These are phyloP conservation scores for Candida dubliniensis DNA, from an alignment of 1,139 yeast species.

Conservation along the genomic window DNA sequence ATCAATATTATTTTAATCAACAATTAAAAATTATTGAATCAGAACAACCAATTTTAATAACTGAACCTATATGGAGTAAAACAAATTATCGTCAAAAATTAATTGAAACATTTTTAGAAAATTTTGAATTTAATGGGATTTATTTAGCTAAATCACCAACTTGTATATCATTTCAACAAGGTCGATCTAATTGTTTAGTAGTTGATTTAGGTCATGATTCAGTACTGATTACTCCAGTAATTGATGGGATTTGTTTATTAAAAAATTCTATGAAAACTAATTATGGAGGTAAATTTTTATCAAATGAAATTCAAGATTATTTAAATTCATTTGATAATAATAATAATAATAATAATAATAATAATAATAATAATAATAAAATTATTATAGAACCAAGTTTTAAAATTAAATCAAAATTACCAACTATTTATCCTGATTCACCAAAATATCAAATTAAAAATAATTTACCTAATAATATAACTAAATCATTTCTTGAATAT, in stretches of 20 bases:
- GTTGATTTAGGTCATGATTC: conserved; percentile 91
- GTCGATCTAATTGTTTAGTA: conserved; percentile 89
- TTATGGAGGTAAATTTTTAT: conserved; percentile 61
- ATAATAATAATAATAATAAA: conserved; percentile 10
- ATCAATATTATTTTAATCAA: conserved; percentile 51
- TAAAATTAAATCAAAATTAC: conserved; percentile 34
- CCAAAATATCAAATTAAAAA: conserved; percentile 32
- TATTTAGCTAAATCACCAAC: conserved; percentile 85
- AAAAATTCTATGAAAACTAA: conserved; percentile 69
- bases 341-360: conserved; percentile 9
- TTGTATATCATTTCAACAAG: conserved; percentile 89
- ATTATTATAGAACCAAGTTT: conserved; percentile 21
- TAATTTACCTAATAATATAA: conserved; percentile 30
- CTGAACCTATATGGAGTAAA: conserved; percentile 88
- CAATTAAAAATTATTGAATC: conserved; percentile 50
- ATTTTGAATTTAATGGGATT: conserved; percentile 77
- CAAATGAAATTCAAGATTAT: conserved; percentile 42
- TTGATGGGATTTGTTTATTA: conserved; percentile 86
- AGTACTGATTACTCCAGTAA: conserved; percentile 84
- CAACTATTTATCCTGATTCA: conserved; percentile 35
- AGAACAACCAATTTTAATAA: conserved; percentile 75
- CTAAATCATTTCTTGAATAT: conserved; percentile 40
- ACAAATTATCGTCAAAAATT: conserved; percentile 67
- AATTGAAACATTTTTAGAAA: conserved; percentile 74
- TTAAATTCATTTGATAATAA: too few species aligned